Evolutionary conservation across 2,329 filamentous ascomycete genomes (phyloP).

Genomic region (Chrysoporthe cubensis): DNA sequence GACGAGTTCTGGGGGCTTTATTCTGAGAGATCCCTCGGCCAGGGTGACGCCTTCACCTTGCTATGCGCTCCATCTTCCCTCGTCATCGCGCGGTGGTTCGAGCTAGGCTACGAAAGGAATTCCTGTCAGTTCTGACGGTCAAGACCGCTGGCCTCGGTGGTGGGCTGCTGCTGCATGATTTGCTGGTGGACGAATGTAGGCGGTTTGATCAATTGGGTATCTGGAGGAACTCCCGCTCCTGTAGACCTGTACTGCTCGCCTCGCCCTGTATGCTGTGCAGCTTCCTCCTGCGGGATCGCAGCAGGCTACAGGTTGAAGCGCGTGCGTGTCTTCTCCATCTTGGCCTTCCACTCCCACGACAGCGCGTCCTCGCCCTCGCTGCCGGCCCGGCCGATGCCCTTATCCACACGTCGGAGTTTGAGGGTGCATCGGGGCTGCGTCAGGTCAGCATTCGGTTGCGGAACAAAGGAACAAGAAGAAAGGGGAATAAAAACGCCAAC

Average conservation of each 20-base stretch:
- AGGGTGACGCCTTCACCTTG: no score
- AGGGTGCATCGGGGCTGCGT: conserved; percentile 56
- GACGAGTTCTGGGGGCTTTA: neutral
- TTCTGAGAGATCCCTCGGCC: neutral
- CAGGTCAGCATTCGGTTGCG: neutral
- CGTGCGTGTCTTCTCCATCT: conserved; percentile 92
- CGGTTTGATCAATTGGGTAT: neutral
- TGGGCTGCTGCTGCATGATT: no score
- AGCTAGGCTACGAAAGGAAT: neutral
- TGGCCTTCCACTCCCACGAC: conserved; percentile 96
- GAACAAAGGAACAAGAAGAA: neutral
- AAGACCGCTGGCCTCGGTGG: neutral
- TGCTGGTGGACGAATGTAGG: neutral
- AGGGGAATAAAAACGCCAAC: no score
- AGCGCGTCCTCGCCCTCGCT: conserved; percentile 74
- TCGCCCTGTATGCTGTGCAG: neutral
- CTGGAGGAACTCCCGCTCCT: neutral
- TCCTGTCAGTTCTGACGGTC: neutral
- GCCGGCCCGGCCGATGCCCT: conserved; percentile 74
- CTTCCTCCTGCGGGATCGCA: neutral
- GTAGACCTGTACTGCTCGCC: neutral
- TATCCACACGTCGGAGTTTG: conserved; percentile 89
- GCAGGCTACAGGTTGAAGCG: conserved; percentile 81
- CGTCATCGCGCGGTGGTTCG: neutral
- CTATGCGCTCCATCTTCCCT: neutral